Percentiles rank a stretch among this genome's conserved stretches.
These are phyloP conservation scores for Balakata baccata DNA, from an alignment of 345 rosid genomes.

Conservation along the genomic window DNA sequence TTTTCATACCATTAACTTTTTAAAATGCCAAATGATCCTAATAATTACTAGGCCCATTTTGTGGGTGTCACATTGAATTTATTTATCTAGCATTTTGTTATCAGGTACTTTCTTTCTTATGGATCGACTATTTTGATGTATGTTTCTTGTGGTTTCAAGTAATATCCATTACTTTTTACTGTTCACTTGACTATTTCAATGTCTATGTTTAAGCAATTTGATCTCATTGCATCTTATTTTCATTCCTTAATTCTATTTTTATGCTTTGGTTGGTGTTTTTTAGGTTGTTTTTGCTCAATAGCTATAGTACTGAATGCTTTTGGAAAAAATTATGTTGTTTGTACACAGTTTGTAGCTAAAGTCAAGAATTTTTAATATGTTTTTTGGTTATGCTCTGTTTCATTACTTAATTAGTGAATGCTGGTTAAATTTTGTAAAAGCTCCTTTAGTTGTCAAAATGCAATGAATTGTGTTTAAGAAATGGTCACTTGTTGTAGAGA, in stretches of 20 bases:
- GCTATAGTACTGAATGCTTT: not conserved
- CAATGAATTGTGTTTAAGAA: too few relatives aligned
- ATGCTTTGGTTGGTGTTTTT: not conserved
- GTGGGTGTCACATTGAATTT: too few relatives aligned
- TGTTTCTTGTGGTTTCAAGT: not conserved
- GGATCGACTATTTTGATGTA: not conserved
- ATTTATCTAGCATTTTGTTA: not conserved
- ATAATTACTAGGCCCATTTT: too few relatives aligned
- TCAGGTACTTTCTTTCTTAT: slow-evolving; percentile 1
- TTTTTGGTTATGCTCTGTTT: not conserved
- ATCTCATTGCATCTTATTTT: not conserved
- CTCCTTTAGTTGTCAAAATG: not conserved
- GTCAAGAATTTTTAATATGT: not conserved
- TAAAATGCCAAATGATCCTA: too few relatives aligned
- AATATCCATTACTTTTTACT: not conserved
- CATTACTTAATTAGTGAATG: not conserved
- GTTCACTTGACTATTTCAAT: not conserved
- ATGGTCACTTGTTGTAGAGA: slow-evolving; percentile 1
- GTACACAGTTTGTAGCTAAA: not conserved
- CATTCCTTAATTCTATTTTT: not conserved
- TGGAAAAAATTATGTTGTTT: not conserved
- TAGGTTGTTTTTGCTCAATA: not conserved
- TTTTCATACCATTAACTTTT: too few relatives aligned
- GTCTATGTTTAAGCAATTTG: not conserved
- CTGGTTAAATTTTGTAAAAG: not conserved